phyloP scores from a whole-genome alignment of 345 rosid genomes.

The Moricandia moricandioides region DNA sequence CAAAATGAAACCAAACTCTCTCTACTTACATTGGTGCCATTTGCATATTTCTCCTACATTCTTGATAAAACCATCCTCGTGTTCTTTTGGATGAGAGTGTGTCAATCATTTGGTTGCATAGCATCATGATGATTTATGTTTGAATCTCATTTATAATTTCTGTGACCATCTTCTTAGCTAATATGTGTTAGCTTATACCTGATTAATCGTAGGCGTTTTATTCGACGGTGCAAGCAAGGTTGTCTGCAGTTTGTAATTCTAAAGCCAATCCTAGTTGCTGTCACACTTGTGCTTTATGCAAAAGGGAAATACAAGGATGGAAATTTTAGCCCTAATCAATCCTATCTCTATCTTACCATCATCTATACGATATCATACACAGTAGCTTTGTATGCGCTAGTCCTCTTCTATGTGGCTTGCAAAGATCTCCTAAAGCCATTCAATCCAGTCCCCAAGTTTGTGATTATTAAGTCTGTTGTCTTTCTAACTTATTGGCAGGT shows the following conservation, averaged over 20 bases:
- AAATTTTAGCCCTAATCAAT: slow-evolving; percentile 82
- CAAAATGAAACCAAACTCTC: not conserved
- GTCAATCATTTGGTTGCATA: not conserved
- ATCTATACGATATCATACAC: slow-evolving; percentile 90
- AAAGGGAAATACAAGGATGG: slow-evolving; percentile 96
- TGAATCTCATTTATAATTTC: not conserved
- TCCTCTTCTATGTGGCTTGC: slow-evolving; percentile 91
- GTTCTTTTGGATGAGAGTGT: too few relatives aligned
- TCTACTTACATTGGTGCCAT: not conserved
- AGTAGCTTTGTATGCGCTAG: slow-evolving; percentile 82
- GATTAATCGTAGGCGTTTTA: slow-evolving; percentile 64
- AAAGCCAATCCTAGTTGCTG: slow-evolving; percentile 88
- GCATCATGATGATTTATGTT: not conserved
- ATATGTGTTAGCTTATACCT: slow-evolving; percentile 6
- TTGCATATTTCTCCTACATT: slow-evolving; percentile 1
- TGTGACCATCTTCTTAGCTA: slow-evolving; percentile 9
- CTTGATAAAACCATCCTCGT: too few relatives aligned
- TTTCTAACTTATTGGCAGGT: slow-evolving; percentile 99
- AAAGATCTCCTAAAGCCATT: slow-evolving; percentile 97
- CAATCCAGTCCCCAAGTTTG: slow-evolving; percentile 96
- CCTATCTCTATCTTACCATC: slow-evolving; percentile 89
- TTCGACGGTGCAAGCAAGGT: slow-evolving; percentile 97
- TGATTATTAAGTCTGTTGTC: slow-evolving; percentile 93
- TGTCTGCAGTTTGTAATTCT: slow-evolving; percentile 96
- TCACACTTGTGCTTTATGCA: slow-evolving; percentile 85